These are phyloP conservation scores for Zygoascus hellenicus DNA, from an alignment of 1,139 yeast genomes.

Conservation along the genomic window DNA sequence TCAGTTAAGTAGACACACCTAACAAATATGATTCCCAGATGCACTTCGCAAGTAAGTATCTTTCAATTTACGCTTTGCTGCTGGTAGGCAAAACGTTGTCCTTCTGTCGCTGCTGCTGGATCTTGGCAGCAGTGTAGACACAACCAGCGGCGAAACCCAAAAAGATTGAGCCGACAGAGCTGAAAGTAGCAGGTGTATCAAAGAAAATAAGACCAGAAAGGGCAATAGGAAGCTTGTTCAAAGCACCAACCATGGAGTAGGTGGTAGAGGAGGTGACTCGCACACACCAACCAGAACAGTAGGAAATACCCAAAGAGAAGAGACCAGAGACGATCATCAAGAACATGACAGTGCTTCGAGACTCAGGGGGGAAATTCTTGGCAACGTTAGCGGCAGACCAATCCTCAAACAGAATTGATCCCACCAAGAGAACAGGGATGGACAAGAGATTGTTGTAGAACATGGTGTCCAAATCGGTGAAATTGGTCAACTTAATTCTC, in stretches of 20 bases:
- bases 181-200: conserved; percentile 90
- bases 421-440: conserved; percentile 73
- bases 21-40: too few species aligned
- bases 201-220: conserved; percentile 89
- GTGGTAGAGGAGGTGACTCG: conserved; percentile 98
- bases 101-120: conserved; percentile 57
- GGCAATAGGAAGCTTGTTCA: conserved; percentile 96
- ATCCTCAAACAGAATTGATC: conserved; percentile 79
- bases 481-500: conserved; percentile 93
- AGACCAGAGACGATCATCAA: conserved; percentile 92
- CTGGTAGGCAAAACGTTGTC: conserved; percentile 30
- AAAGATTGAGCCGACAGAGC: conserved; percentile 83
- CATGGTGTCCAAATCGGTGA: conserved; percentile 98
- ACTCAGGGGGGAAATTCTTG: conserved; percentile 68
- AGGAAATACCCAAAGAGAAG: conserved; percentile 92
- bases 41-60: too few species aligned
- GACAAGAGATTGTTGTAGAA: conserved; percentile 92
- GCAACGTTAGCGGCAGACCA: conserved; percentile 80
- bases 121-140: conserved; percentile 90
- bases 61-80: conserved; percentile 18
- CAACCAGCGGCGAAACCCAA: conserved; percentile 92
- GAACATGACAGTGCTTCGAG: conserved; percentile 57
- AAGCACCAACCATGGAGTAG: conserved; percentile 98
- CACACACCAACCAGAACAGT: conserved; percentile 99
- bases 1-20: too few species aligned